Percentiles rank a stretch among this genome's conserved stretches.
Conservation (phyloP, 805 yeast species). For the Candida sphagnicola region DNA sequence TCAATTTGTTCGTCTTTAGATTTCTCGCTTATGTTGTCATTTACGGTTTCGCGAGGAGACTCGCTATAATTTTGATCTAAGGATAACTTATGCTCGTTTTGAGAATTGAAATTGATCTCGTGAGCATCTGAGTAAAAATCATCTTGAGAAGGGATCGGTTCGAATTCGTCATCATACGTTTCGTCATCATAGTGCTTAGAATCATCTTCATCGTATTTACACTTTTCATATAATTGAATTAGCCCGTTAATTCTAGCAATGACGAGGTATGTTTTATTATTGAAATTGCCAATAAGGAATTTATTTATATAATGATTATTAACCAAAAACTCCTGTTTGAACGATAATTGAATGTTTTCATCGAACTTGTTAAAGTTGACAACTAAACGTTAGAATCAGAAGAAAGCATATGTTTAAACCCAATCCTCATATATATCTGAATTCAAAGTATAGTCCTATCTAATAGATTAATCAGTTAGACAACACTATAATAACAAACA, state of each 20-base stretch:
- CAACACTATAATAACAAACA: constrained; percentile 1
- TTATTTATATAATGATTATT: constrained; percentile 18
- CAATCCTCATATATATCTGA: too few relatives aligned
- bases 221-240: constrained; percentile 26
- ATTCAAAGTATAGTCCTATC: too few relatives aligned
- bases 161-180: not conserved
- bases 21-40: too few relatives aligned
- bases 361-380: constrained; percentile 11
- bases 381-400: constrained; percentile 18
- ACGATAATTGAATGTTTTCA: constrained; percentile 7
- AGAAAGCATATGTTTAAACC: too few relatives aligned
- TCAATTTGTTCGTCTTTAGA: too few relatives aligned
- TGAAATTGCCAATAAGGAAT: constrained; percentile 16
- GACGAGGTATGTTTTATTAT: constrained; percentile 17
- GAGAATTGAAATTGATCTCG: too few relatives aligned
- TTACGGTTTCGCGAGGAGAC: too few relatives aligned
- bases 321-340: constrained; percentile 14
- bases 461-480: constrained; percentile 2
- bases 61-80: too few relatives aligned
- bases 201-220: constrained; percentile 1
- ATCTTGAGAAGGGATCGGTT: not conserved
- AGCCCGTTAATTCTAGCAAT: constrained; percentile 23
- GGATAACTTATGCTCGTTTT: too few relatives aligned
- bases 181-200: not conserved
- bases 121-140: too few relatives aligned